Conservation (phyloP, 176 grass and related monocot genomes). For the Tillandsia fasciculata region DNA sequence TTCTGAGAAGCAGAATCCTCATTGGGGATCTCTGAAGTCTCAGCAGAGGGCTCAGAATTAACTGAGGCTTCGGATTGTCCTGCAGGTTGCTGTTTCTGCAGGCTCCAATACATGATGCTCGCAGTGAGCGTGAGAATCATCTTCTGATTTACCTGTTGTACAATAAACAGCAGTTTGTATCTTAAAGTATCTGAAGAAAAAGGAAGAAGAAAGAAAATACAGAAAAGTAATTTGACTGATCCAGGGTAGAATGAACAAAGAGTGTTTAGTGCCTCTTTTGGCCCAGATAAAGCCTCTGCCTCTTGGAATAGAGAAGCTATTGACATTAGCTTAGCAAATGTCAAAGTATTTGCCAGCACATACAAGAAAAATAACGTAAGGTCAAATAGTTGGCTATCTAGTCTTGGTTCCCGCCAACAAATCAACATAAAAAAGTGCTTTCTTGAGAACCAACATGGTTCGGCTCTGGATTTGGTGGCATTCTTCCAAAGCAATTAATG, state of each 20-base stretch:
- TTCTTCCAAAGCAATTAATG: neutral
- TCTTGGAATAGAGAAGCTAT: too few species aligned
- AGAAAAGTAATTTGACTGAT: neutral
- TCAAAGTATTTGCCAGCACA: neutral
- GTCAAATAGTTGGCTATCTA: neutral
- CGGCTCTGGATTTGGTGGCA: neutral
- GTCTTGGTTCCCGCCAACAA: neutral
- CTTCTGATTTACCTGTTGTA: constrained; percentile 88
- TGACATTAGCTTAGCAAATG: neutral
- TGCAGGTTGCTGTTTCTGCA: constrained; percentile 28
- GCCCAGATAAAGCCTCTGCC: too few species aligned
- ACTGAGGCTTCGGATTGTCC: constrained; percentile 26
- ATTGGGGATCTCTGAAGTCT: neutral
- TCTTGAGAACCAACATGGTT: neutral
- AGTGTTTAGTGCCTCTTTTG: neutral
- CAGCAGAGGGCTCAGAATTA: constrained; percentile 44
- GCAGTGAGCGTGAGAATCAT: constrained; percentile 95
- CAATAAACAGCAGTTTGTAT: neutral
- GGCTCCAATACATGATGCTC: constrained; percentile 91
- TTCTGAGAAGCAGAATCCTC: constrained; percentile 54
- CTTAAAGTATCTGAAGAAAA: constrained; percentile 4
- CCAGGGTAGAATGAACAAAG: neutral
- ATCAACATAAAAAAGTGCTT: neutral
- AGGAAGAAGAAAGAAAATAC: neutral
- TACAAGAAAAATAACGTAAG: neutral